Base-by-base conservation (phyloP, 129 eudicot genomes). In the Tagetes erecta region DNA sequence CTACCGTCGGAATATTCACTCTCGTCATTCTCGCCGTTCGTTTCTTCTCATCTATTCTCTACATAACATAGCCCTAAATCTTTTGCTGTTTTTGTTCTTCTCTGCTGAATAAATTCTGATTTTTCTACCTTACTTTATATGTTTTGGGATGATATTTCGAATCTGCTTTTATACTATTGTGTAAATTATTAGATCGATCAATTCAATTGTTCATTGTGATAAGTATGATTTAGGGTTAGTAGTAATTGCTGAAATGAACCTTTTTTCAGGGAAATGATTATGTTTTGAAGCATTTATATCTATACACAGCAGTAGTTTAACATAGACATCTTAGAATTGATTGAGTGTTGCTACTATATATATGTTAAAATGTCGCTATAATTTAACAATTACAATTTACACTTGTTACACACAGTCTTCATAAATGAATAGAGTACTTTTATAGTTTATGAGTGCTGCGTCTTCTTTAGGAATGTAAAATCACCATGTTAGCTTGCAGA, bases 11-110 rank as follows among this genome's bases (percentile, higher is more conserved):
- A 41, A 77, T 91, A 74, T 95, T 78, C 83, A 91, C 92, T 49
- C 60, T 95, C 80, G 97, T 82, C 60, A 91, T 95, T 76, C 94
- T 95, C 81, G 86, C 85, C 68, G 99, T 95, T 78, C 12, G 86
- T 44, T 68, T 7, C 65, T 39, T 41, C 39, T 65, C 3, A 8
- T 34, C 37, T 14, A 3, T 65, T 56, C 50, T 9, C 8, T 8
- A 27, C 3, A 66, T 42, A 0, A 67, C 34, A 3, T 53, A 20
- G 40, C 38, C 56, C 12, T 3, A 6, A 1, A 34, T 14, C 45
- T 76, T 6, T 10, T 10, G 0, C 27, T 72, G n/a, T 4, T 30
- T 10, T 74, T 58, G 13, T 41, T 11, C 33, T 20, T 47, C 30
- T 12, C 14, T 14, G 35, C 8, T 31, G 27, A 55, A 9, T 14